Base-by-base conservation (phyloP, 306 rosid genomes). In the Castanopsis chinensis region DNA sequence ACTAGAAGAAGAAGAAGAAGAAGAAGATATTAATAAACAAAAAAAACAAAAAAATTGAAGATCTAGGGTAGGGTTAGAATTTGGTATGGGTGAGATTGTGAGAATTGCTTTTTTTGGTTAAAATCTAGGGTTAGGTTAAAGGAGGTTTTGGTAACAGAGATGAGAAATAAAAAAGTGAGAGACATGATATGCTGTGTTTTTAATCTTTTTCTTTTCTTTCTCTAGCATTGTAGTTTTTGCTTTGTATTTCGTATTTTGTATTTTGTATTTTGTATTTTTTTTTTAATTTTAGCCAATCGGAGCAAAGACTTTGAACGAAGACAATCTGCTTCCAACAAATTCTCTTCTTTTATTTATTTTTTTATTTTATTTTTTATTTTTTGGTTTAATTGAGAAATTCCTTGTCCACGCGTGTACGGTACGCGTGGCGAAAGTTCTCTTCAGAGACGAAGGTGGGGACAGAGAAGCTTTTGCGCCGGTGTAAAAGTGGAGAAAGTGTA, bases 61-160 rank as follows among this genome's bases (percentile, higher is more conserved):
- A 68, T 86, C 90, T 86, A 80, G 67, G 82, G 78, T 37, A 15
- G 28, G 37, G 72, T 41, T 41, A 41, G 45, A 41, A 41, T 41
- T 41, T 41, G 45, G 45, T 41, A 41, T 8, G 45, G 45, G 2
- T 41, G 45, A 41, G 53, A 49, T 10, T 49, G 14, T 49, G 15
- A 0, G 53, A n/a, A 28, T 23, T 57, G 23, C n/a, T 49, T 20
- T 20, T 54, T 45, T 9, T 61, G 28, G 7, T 3, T 69, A 49
- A 73, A 83, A 57, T 71, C 74, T 63, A 77, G 85, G 82, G 84
- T 80, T 87, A 74, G 81, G 76, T 28, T 68, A 76, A 68, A 57
- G 27, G 17, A 57, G 59, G 73, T 72, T 83, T 30, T 35, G 82
- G 65, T 70, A 57, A 32, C 53, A 56, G 32, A 57, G 37, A 54